Base-by-base conservation (phyloP, 1,284 basidiomycete species). In the Ustilago lituana region DNA sequence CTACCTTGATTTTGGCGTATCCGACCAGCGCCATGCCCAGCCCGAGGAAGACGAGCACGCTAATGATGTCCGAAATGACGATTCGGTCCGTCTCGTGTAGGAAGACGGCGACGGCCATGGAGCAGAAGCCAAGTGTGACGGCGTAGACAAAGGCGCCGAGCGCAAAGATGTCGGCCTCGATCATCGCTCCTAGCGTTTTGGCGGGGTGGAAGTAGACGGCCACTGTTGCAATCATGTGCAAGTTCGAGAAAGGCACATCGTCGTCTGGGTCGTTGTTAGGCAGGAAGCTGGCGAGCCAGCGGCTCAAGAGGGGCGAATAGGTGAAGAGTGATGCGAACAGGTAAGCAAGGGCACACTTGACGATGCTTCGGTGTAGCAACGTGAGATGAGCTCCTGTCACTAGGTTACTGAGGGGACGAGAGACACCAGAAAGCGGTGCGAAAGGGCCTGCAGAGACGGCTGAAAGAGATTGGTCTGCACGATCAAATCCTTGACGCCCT, bases 271-370 rank as follows among this genome's bases (percentile, higher is more conserved):
- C 76, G 24, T 76, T 68, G 47, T 78, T 68, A 14, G 77, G 77
- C 2, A 79, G 46, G 9, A 79, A 62, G 40, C 43, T 53, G 4
- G 76, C 69, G 11, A 78, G 59, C 57, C 76, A 61, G 17, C 73
- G 72, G 6, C 81, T 79, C 0, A 87, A 79, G 0, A 62, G 37
- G 0, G 91, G 89, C 8, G 89, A 88, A 81, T 93, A 98, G 0
- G 95, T 98, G 86, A 97, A 98, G 10, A 98, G 85, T 0, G 92
- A 93, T 3, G 87, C 94, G 60, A 97, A 83, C 58, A 93, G 88
- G 82, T 98, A 98, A 0, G 94, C 91, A 10, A 97, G 85, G 0
- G 89, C 87, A 83, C 95, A 98, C 84, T 98, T 98, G 74, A 94
- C 82, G 44, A 97, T 89, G 78, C 91, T 91, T 37, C 87, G 86